Conservation (phyloP, 345 rosid genomes). For the Dovyalis caffra region DNA sequence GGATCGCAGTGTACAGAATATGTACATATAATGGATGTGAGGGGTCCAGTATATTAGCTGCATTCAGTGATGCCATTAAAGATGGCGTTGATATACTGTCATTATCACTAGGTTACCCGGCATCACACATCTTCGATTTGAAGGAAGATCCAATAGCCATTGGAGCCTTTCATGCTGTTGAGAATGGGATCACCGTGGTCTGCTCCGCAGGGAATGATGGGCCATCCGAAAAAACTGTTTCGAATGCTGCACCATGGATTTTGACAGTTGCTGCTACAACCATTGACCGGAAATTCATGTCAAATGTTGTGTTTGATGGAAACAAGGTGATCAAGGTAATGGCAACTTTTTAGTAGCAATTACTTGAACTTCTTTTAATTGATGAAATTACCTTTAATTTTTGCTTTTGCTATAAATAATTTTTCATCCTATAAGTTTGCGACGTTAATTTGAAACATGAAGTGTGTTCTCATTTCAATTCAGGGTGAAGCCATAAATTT, state of each 20-base stretch:
- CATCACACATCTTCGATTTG: slow-evolving; percentile 26
- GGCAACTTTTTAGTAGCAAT: neutral
- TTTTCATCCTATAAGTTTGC: neutral
- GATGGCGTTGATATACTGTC: slow-evolving; percentile 76
- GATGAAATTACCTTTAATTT: neutral
- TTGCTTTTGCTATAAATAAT: neutral
- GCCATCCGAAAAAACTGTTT: slow-evolving; percentile 47
- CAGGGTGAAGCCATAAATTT: slow-evolving; percentile 85
- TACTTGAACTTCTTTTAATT: neutral
- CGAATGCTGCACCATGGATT: slow-evolving; percentile 79
- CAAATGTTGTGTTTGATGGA: slow-evolving; percentile 60
- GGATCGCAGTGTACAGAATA: slow-evolving; percentile 69
- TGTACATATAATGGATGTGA: slow-evolving; percentile 55
- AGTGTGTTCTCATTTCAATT: neutral
- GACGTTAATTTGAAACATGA: neutral
- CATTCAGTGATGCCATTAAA: slow-evolving; percentile 70
- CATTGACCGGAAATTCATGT: slow-evolving; percentile 75
- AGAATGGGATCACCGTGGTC: slow-evolving; percentile 66
- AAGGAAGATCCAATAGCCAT: slow-evolving; percentile 64
- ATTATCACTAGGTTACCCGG: slow-evolving; percentile 54
- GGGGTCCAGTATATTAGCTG: slow-evolving; percentile 66
- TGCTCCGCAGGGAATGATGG: slow-evolving; percentile 91
- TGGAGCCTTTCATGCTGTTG: slow-evolving; percentile 77
- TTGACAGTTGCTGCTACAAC: slow-evolving; percentile 83
- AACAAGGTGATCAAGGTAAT: slow-evolving; percentile 59